Base-by-base conservation (phyloP, 768 basidiomycete genomes). In the Russula earlei region DNA sequence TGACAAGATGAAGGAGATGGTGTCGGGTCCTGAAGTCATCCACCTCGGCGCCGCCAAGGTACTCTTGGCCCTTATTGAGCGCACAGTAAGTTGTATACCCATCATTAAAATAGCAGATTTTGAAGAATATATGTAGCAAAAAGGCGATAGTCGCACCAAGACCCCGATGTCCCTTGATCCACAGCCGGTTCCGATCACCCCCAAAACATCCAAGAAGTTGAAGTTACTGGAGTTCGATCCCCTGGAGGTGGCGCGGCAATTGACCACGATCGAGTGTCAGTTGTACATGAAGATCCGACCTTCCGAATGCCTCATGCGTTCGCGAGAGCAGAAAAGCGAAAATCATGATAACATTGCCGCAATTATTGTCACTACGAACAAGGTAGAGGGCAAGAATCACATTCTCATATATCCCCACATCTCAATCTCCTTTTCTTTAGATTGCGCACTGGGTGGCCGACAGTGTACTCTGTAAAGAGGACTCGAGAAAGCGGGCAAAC, bases 371-470 rank as follows among this genome's bases (percentile, higher is more conserved):
- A 86, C 88, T 20, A 90, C 86, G 56, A 96, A 96, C 66, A 77
- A 86, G 67, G 88, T 91, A 61, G 24, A 61, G 31, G 25, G 34
- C 50, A 34, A 14, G 14, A 14, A 1, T 34, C 36, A 19, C 19
- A 11, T 45, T 14, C 20, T 34, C 4, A 19, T 24, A 36, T 34
- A 25, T 34, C 3, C 4, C 20, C 15, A 7, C 22, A 7, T 19
- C 9, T 47, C 29, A 27, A 19, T 37, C n/a, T 20, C 47, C 60
- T 31, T 44, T 33, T 10, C 55, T 4, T 34, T 62, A 93, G 92
- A 87, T 95, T 67, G 91, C 93, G 7, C 83, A 87, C 62, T 96
- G 92, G 92, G 91, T 96, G 11, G 87, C 87, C 2, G 86, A 91
- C 60, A 77, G 83, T 2, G 81, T 96, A n/a, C 77, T 95, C 24